A percentile compares a stretch with the other conserved stretches of the same genome.
Evolutionary conservation across 208 protist species (phyloP).

Genomic region (Angomonas desouzai): DNA sequence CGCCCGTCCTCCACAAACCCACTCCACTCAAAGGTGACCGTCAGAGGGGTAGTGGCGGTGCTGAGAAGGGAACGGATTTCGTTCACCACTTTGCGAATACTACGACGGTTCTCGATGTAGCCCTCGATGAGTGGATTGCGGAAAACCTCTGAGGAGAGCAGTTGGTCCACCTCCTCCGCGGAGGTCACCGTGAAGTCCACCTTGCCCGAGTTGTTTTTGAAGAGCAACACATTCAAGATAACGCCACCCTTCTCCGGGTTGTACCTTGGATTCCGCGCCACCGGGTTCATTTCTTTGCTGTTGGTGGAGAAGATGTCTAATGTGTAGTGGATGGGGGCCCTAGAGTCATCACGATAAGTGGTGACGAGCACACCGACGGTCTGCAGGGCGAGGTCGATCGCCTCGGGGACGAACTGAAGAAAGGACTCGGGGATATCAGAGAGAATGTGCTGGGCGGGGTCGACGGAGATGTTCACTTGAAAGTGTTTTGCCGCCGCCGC

Average conservation of each 20-base stretch:
- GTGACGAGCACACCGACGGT: slow-evolving; percentile 53
- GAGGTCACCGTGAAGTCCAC: slow-evolving; percentile 58
- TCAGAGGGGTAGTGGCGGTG: slow-evolving; percentile 15
- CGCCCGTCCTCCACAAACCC: slow-evolving; percentile 43
- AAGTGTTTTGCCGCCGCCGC: slow-evolving; percentile 39
- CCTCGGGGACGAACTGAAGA: slow-evolving; percentile 77
- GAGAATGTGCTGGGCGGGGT: slow-evolving; percentile 31
- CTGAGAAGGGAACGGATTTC: slow-evolving; percentile 49
- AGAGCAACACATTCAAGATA: slow-evolving; percentile 49
- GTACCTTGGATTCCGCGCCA: slow-evolving; percentile 38
- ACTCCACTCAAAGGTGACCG: slow-evolving; percentile 73
- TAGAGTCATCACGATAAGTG: slow-evolving; percentile 34
- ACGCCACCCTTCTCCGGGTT: slow-evolving; percentile 60
- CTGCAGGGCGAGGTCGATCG: slow-evolving; percentile 58
- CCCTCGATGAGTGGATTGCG: slow-evolving; percentile 83
- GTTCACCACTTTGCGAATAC: slow-evolving; percentile 36
- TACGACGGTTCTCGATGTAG: slow-evolving; percentile 59
- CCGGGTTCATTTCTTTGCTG: slow-evolving; percentile 17
- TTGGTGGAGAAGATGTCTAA: slow-evolving; percentile 30
- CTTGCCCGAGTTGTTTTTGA: slow-evolving; percentile 34
- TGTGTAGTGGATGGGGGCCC: slow-evolving; percentile 52
- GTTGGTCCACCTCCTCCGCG: slow-evolving; percentile 48
- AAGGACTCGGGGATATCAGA: slow-evolving; percentile 58
- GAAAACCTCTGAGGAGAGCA: slow-evolving; percentile 75
- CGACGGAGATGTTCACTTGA: slow-evolving; percentile 62